Evolutionary conservation across 2,329 filamentous ascomycete genomes (phyloP), one percentile per base, ranked within the genome.

Genomic region (Oidium heveae): DNA sequence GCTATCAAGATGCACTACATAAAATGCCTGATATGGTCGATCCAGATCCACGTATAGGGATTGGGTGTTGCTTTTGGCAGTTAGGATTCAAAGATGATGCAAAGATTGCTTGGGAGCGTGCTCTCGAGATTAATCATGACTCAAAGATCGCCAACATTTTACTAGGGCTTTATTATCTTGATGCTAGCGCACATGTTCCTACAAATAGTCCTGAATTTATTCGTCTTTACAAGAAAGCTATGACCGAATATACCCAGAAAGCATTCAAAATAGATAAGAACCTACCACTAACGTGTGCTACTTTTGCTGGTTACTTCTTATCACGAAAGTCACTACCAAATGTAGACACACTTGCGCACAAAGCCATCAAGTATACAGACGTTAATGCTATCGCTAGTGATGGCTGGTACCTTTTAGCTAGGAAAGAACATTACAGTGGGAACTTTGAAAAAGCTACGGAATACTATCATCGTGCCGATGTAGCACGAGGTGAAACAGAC

Each of bases 1-100:
- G 77, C 24, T 98, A 96, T 65, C 91, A 98, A 68, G 83, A 86
- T 57, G 86, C 87, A 16, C 71, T 98, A 53, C 74, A 80, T 61
- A 87, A 84, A 67, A 87, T 88, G 71, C 91, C 91, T 1, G 80
- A 86, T 60, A 74, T 96, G 63, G 78, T 84, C 44, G 91, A 98
- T 63, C 91, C 91, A 0, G 91, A 98, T 67, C 93, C 91, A 60
- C 79, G 93, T 61, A 89, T 98, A 61, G 91, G 91, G 55, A 89
- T 98, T 63, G 91, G 91, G 49, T 91, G 86, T 68, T 98, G 91
- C 71, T 82, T 95, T 66, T 98, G 93, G 91, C 86, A 94, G 67
- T 74, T 98, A 32, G 88, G 88, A 12, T 87, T 86, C 71, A 95
- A 93, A 67, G 86, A 94, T 36, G 86, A 94, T 62, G 91, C 93